Evolutionary conservation across 345 rosid genomes (phyloP).

Genomic region (Salix suchowensis): DNA sequence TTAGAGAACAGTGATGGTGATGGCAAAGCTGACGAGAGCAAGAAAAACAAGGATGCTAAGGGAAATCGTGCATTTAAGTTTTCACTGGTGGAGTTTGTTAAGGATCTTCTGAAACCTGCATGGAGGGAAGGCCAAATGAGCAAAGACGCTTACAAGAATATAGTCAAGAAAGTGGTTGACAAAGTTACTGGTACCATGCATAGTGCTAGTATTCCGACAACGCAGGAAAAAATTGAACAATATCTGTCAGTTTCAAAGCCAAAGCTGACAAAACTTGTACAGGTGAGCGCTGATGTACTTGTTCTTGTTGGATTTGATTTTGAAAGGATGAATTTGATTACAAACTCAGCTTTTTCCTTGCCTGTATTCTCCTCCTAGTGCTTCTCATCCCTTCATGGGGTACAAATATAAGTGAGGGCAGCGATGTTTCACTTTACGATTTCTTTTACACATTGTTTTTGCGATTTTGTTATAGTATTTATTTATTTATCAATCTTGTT

Average conservation of each 20-base stretch:
- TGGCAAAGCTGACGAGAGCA: conserved; percentile 48
- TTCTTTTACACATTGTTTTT: not conserved
- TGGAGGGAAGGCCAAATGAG: conserved; percentile 93
- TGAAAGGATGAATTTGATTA: not conserved
- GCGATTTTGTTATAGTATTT: conserved; percentile 3
- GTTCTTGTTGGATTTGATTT: not conserved
- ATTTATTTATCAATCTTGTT: not conserved
- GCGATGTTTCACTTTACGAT: not conserved
- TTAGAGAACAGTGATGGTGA: conserved; percentile 43
- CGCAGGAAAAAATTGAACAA: conserved; percentile 83
- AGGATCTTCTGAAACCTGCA: conserved; percentile 82
- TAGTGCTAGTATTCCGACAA: conserved; percentile 71
- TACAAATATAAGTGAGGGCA: not conserved
- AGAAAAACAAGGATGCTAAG: conserved; percentile 73
- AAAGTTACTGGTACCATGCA: conserved; percentile 81
- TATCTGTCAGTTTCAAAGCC: conserved; percentile 78
- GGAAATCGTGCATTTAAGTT: conserved; percentile 77
- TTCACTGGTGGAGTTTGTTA: conserved; percentile 80
- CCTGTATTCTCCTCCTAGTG: not conserved
- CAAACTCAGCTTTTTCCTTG: not conserved
- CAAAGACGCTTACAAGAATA: conserved; percentile 87
- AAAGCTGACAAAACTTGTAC: conserved; percentile 88
- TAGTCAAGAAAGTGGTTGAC: conserved; percentile 93
- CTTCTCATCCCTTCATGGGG: not conserved
- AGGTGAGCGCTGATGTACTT: conserved; percentile 42